Evolutionary conservation across 768 basidiomycete species (phyloP).

Genomic region (Lyophyllum atratum): DNA sequence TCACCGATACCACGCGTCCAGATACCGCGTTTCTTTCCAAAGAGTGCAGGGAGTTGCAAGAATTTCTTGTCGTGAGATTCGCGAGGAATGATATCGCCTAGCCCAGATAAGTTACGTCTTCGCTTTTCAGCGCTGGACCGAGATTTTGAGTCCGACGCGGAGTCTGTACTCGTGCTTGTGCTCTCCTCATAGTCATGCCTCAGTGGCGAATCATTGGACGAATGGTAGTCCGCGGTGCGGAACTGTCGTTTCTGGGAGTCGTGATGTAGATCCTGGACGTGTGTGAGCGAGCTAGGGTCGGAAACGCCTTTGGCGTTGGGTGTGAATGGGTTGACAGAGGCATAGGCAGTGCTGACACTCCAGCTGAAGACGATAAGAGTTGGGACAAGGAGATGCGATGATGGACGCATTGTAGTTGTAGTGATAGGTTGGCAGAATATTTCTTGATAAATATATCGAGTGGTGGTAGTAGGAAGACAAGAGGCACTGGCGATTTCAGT

Average conservation of each 20-base stretch:
- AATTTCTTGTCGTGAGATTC: not conserved
- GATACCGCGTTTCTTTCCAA: too few species aligned
- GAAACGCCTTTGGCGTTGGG: not conserved
- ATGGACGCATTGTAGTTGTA: constrained; percentile 11
- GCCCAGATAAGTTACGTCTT: not conserved
- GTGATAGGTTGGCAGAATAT: not conserved
- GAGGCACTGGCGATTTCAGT: not conserved
- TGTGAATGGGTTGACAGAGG: not conserved
- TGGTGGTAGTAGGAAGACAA: constrained; percentile 1
- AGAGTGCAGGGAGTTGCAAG: too few species aligned
- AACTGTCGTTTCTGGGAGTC: constrained; percentile 6
- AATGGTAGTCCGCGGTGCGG: constrained; percentile 17
- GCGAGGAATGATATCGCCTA: not conserved
- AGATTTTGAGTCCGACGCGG: not conserved
- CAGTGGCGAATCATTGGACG: not conserved
- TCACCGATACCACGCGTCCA: too few species aligned
- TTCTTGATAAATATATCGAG: not conserved
- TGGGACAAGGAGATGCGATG: constrained; percentile 11
- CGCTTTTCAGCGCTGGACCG: not conserved
- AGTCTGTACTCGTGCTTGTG: not conserved
- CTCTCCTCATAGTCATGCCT: not conserved
- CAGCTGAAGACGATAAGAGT: constrained; percentile 13
- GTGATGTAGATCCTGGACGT: too few species aligned
- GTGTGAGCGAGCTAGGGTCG: too few species aligned
- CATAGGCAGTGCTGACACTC: constrained; percentile 9